Base-by-base conservation (phyloP, 2,329 filamentous ascomycete genomes). In the Sporothrix variecibatus region DNA sequence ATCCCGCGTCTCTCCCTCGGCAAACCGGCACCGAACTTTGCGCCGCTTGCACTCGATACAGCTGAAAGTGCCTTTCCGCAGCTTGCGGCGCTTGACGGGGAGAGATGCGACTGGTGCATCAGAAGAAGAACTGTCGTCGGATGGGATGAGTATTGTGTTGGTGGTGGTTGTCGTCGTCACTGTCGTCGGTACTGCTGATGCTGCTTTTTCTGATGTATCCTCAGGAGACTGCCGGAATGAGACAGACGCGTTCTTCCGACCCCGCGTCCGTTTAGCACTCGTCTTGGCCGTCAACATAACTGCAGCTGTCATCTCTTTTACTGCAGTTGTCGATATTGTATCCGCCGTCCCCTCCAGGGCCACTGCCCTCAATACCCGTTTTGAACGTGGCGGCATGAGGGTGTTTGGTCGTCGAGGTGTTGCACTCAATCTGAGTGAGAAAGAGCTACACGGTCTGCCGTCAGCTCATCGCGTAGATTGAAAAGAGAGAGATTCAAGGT, bases 21-120 rank as follows among this genome's bases (percentile, higher is more conserved):
- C 78, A 72, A 86, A 85, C 28, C 82, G 82, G 76, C 87, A 89
- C 3, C 82, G 81, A 11, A 85, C 82, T 80, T 89, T 89, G 38
- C 86, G 83, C 65, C 85, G 82, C 79, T 75, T 76, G 72, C 87
- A 89, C 75, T 88, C 86, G 85, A 86, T 88, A 78, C 87, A 89
- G 75, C 86, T 88, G 34, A 80, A 82, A 0, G 87, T 89, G n/a
- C 87, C 87, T 71, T 87, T 89, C 26, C 86, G 84, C 28, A 87
- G 71, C 58, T 70, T 75, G 49, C 74, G 73, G 28, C 72, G 72
- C 34, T 76, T 73, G 8, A 43, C 28, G 8, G 28, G 34, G 17
- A 31, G 17, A 15, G 23, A 26, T 23, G n/a, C 23, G 17, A 20
- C 68, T 17, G 11, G 62, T n/a, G 38, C 28, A 38, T 56, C 68